These are phyloP conservation scores for Xylariaceae sp. DNA, from an alignment of 2,329 filamentous ascomycete species.

Conservation along the genomic window DNA sequence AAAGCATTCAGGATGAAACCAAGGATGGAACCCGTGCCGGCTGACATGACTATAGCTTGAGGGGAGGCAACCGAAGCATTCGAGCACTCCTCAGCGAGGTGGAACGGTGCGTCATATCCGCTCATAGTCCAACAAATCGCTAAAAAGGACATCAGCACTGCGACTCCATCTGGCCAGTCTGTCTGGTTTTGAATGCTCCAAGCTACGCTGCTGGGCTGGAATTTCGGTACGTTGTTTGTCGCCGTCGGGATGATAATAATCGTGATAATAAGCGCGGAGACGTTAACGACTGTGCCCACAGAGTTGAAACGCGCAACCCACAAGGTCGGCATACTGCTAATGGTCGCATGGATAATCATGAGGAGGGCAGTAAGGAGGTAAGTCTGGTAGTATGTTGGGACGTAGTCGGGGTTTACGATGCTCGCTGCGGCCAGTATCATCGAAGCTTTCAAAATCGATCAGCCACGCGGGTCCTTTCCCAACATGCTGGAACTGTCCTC, in stretches of 20 bases:
- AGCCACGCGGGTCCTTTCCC: background rate
- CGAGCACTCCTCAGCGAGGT: constrained; percentile 70
- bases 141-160: constrained; percentile 64
- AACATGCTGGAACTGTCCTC: background rate
- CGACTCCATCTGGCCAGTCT: constrained; percentile 62
- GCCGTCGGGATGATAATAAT: constrained; percentile 64
- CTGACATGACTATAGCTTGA: constrained; percentile 67
- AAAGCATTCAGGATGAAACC: constrained; percentile 73
- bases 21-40: constrained; percentile 59
- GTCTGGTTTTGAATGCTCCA: constrained; percentile 62
- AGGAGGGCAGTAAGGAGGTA: constrained; percentile 64
- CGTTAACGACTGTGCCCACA: constrained; percentile 66
- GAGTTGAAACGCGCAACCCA: constrained; percentile 70
- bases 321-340: constrained; percentile 66
- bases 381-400: constrained; percentile 61
- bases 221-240: constrained; percentile 49
- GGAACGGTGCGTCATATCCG: constrained; percentile 46
- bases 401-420: constrained; percentile 63
- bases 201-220: constrained; percentile 49
- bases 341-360: constrained; percentile 62
- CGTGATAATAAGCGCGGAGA: constrained; percentile 60
- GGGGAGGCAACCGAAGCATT: constrained; percentile 68
- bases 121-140: constrained; percentile 36
- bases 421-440: constrained; percentile 69
- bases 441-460: constrained; percentile 39